These are phyloP conservation scores for Tetradesmus obliquus DNA, from an alignment of 139 green algal species.

Conservation along the genomic window DNA sequence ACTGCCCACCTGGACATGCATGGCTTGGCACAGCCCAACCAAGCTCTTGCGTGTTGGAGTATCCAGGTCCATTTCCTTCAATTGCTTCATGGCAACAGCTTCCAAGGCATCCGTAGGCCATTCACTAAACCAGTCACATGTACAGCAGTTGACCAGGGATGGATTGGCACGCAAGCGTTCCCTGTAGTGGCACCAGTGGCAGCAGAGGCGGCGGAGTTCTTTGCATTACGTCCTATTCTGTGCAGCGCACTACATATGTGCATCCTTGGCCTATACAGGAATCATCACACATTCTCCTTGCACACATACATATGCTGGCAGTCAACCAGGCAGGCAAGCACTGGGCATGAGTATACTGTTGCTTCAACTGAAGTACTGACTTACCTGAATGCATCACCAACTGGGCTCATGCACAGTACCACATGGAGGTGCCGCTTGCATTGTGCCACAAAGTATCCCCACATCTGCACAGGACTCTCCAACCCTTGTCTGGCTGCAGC, in stretches of 20 bases:
- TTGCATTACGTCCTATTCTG: too few relatives aligned
- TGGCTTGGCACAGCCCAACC: slow-evolving; percentile 64
- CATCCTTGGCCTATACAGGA: not conserved
- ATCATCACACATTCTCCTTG: not conserved
- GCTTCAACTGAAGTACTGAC: too few relatives aligned
- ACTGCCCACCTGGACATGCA: slow-evolving; percentile 48
- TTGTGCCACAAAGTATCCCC: slow-evolving; percentile 74
- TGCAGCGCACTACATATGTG: not conserved
- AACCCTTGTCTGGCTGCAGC: slow-evolving; percentile 69
- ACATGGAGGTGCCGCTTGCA: slow-evolving; percentile 78
- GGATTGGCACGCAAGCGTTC: slow-evolving; percentile 81
- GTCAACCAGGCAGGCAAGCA: not conserved
- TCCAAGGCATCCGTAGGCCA: slow-evolving; percentile 78
- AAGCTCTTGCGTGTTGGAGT: slow-evolving; percentile 60
- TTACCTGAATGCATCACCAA: slow-evolving; percentile 74
- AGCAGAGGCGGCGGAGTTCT: not conserved
- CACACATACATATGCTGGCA: not conserved
- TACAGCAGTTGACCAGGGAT: slow-evolving; percentile 88
- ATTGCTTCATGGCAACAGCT: slow-evolving; percentile 80
- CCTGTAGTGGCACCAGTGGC: slow-evolving; percentile 20
- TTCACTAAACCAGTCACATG: slow-evolving; percentile 75
- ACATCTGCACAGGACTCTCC: slow-evolving; percentile 82
- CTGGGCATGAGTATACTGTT: not conserved
- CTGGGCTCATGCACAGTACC: slow-evolving; percentile 78
- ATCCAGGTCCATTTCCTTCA: slow-evolving; percentile 75